A percentile compares a stretch with the other conserved stretches of the same genome.
These are phyloP conservation scores for Termitomyces sp. DNA, from an alignment of 768 basidiomycete species.

Conservation along the genomic window DNA sequence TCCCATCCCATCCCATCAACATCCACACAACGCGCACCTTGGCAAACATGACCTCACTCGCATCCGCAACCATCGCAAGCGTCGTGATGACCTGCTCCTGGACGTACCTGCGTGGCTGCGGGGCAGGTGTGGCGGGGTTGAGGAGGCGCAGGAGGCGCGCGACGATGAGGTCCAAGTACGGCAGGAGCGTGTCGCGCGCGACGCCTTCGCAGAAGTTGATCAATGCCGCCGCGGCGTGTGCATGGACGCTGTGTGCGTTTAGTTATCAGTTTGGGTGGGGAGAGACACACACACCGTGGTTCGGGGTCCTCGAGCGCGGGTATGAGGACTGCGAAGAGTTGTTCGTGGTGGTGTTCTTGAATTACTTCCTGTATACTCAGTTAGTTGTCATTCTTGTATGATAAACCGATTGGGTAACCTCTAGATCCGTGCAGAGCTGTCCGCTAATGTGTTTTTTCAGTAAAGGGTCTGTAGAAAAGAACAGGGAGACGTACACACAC, in stretches of 20 bases:
- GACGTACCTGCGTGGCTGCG: constrained; percentile 50
- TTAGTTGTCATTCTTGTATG: too few species aligned
- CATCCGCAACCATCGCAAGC: constrained; percentile 85
- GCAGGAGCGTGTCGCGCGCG: constrained; percentile 61
- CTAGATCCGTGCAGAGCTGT: constrained; percentile 85
- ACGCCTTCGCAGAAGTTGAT: constrained; percentile 93
- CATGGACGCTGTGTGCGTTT: constrained; percentile 54
- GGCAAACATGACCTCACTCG: constrained; percentile 71
- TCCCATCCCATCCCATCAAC: background rate
- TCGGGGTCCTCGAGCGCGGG: constrained; percentile 72
- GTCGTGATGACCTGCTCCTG: constrained; percentile 89
- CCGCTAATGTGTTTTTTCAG: constrained; percentile 55
- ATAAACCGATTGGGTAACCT: constrained; percentile 32
- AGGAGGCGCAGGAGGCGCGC: constrained; percentile 65
- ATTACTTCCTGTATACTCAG: constrained; percentile 53
- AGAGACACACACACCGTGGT: constrained; percentile 41
- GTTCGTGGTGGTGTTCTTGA: constrained; percentile 63
- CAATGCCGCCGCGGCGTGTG: constrained; percentile 81
- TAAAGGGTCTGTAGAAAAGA: accelerated
- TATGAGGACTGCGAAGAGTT: constrained; percentile 66
- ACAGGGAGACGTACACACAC: constrained; percentile 56
- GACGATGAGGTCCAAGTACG: constrained; percentile 78
- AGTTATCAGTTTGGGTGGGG: background rate
- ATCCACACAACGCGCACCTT: constrained; percentile 37
- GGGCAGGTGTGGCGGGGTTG: constrained; percentile 34